Conservation (phyloP, 1,284 basidiomycete species). For the Ustilago esculenta region DNA sequence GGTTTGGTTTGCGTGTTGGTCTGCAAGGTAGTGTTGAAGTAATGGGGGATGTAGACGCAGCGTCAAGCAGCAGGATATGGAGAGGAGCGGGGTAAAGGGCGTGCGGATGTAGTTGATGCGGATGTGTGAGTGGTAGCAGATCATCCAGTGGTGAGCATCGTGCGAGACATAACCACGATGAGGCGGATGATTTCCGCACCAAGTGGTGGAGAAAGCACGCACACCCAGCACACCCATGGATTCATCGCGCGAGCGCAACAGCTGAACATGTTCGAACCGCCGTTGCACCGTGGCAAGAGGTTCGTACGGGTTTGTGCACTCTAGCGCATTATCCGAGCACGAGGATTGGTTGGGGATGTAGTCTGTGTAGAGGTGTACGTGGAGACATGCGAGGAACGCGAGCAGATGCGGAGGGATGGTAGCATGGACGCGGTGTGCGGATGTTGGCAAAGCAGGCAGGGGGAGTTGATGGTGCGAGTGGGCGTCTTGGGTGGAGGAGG, state of each 20-base stretch:
- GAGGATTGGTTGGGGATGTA: constrained; percentile 44
- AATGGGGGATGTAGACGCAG: constrained; percentile 24
- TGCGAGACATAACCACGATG: constrained; percentile 19
- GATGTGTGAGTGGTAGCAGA: constrained; percentile 33
- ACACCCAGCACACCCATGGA: constrained; percentile 19
- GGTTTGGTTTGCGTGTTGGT: no score
- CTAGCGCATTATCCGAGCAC: no score
- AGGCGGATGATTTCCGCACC: constrained; percentile 38
- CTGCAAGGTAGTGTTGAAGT: constrained; percentile 20
- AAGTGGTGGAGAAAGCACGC: constrained; percentile 37
- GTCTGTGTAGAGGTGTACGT: constrained; percentile 37
- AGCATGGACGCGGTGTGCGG: constrained; percentile 3
- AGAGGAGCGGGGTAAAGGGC: constrained; percentile 34
- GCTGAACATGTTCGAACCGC: constrained; percentile 22
- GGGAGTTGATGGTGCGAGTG: constrained; percentile 4
- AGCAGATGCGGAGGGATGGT: constrained; percentile 27
- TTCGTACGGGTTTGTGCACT: constrained; percentile 34
- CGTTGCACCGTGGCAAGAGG: constrained; percentile 31
- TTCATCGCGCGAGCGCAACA: constrained; percentile 23
- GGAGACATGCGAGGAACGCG: constrained; percentile 32
- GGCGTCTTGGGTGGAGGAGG: not conserved
- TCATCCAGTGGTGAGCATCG: constrained; percentile 28
- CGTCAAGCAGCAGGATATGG: constrained; percentile 36
- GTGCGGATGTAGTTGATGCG: constrained; percentile 44
- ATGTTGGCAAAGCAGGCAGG: not conserved